Evolutionary conservation across 2,329 filamentous ascomycete genomes (phyloP).

Genomic region (Pseudopyrenochaeta lycopersici): DNA sequence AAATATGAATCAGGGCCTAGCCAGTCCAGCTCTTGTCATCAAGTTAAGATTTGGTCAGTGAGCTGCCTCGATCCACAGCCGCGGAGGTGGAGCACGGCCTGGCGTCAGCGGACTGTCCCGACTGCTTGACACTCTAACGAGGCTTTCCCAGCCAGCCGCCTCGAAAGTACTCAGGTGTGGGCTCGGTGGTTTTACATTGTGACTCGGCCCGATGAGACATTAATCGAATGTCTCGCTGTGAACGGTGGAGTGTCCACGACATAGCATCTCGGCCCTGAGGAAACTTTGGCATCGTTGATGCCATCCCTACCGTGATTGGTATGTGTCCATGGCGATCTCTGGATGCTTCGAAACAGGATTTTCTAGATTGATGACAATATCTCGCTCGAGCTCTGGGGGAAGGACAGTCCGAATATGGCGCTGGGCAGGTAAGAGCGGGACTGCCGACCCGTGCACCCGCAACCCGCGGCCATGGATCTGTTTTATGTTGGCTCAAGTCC

Average conservation of each 20-base stretch:
- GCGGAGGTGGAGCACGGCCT: conserved; percentile 30
- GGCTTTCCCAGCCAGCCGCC: conserved; percentile 15
- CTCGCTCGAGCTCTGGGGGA: conserved; percentile 4
- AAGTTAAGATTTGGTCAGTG: conserved; percentile 38
- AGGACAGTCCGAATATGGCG: conserved; percentile 10
- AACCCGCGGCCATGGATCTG: conserved; percentile 27
- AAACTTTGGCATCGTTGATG: background rate
- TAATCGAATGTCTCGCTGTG: conserved; percentile 10
- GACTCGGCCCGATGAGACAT: conserved; percentile 25
- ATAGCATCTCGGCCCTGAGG: background rate
- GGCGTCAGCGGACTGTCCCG: conserved; percentile 29
- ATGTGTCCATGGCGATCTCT: background rate
- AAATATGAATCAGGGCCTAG: no score
- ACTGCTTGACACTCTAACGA: conserved; percentile 20
- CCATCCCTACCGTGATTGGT: no score
- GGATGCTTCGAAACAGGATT: background rate
- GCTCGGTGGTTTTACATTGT: conserved; percentile 16
- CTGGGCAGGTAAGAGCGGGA: conserved; percentile 20
- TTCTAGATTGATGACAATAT: conserved; percentile 5
- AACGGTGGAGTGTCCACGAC: conserved; percentile 14
- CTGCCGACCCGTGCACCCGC: conserved; percentile 25
- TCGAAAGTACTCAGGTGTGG: conserved; percentile 14
- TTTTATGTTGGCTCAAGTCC: conserved; percentile 11
- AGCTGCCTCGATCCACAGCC: conserved; percentile 23
- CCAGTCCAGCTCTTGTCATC: conserved; percentile 4